These are phyloP conservation scores for Mycothermus thermophilus DNA, from an alignment of 495 filamentous ascomycete genomes.

Conservation along the genomic window DNA sequence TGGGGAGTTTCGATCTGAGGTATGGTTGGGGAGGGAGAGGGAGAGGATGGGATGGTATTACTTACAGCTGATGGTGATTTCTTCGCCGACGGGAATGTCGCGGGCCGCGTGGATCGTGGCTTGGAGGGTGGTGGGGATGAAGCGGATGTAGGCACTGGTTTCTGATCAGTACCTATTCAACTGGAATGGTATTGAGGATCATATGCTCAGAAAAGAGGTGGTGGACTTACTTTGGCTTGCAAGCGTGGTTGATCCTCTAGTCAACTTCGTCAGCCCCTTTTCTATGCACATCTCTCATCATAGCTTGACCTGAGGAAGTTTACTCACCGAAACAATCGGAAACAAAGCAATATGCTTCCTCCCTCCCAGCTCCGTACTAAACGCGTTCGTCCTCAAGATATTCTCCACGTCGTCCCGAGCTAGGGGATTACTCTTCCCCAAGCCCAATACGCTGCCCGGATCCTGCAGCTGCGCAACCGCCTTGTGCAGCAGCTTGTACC, in stretches of 20 bases:
- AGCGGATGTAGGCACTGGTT: slow-evolving; percentile 25
- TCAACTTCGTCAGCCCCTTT: background rate
- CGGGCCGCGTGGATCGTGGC: slow-evolving; percentile 20
- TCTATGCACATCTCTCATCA: background rate
- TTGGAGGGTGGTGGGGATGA: slow-evolving; percentile 17
- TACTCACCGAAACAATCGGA: slow-evolving; percentile 23
- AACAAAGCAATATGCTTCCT: slow-evolving; percentile 25
- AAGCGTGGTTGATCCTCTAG: slow-evolving; percentile 31
- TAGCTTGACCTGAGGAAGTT: too few relatives aligned
- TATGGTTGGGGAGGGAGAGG: background rate
- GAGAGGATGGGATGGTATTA: background rate
- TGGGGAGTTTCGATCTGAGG: slow-evolving; percentile 21
- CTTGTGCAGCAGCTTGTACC: slow-evolving; percentile 20
- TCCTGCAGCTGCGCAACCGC: slow-evolving; percentile 23
- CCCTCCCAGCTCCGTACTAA: slow-evolving; percentile 18
- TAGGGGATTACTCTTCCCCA: slow-evolving; percentile 20
- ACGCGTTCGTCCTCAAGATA: slow-evolving; percentile 28
- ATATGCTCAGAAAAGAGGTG: too few relatives aligned
- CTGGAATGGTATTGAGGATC: too few relatives aligned
- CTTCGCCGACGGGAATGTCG: slow-evolving; percentile 26
- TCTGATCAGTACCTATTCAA: too few relatives aligned
- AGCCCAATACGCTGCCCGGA: slow-evolving; percentile 15
- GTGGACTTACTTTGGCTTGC: slow-evolving; percentile 27
- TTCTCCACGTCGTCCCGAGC: slow-evolving; percentile 27
- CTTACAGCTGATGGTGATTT: slow-evolving; percentile 31